phyloP scores from a whole-genome alignment of 2,329 filamentous ascomycete genomes.

The Calonectria naviculata region DNA sequence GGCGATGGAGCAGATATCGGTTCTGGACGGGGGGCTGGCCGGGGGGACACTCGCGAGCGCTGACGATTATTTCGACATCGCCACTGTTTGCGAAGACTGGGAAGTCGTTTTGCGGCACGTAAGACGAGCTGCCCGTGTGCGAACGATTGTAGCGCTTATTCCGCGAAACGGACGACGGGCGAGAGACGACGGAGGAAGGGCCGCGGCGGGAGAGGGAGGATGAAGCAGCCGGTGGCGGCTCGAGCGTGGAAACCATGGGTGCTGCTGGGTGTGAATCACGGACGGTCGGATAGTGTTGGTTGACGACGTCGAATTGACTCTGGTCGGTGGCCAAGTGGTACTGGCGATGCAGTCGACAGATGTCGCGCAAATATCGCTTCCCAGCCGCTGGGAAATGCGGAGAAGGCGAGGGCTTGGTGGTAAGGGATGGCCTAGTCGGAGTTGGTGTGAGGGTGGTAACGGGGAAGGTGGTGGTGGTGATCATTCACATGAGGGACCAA shows the following conservation, averaged over 20 bases:
- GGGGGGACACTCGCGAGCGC: slow-evolving; percentile 56
- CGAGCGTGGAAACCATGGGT: slow-evolving; percentile 73
- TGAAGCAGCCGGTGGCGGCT: slow-evolving; percentile 50
- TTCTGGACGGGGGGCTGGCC: slow-evolving; percentile 63
- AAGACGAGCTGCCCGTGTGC: slow-evolving; percentile 77
- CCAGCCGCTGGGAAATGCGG: background rate
- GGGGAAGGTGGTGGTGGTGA: slow-evolving; percentile 25
- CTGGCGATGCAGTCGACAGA: slow-evolving; percentile 6
- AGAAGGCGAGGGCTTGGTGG: background rate
- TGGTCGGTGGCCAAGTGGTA: background rate
- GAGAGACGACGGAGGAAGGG: slow-evolving; percentile 68
- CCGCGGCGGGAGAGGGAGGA: slow-evolving; percentile 68
- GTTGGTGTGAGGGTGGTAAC: slow-evolving; percentile 25
- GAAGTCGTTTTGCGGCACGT: slow-evolving; percentile 87
- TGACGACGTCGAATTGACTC: background rate
- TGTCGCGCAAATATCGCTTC: slow-evolving; percentile 8
- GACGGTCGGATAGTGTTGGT: background rate
- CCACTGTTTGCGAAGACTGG: slow-evolving; percentile 90
- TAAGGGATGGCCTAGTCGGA: slow-evolving; percentile 8
- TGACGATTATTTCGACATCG: slow-evolving; percentile 90
- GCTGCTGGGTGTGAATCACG: background rate
- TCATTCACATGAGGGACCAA: slow-evolving; percentile 37
- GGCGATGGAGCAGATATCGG: slow-evolving; percentile 86
- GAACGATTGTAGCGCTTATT: slow-evolving; percentile 82
- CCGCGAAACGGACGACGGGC: slow-evolving; percentile 67